Evolutionary conservation across 257 asterid species (phyloP).

Genomic region (Linderniella brevidens): DNA sequence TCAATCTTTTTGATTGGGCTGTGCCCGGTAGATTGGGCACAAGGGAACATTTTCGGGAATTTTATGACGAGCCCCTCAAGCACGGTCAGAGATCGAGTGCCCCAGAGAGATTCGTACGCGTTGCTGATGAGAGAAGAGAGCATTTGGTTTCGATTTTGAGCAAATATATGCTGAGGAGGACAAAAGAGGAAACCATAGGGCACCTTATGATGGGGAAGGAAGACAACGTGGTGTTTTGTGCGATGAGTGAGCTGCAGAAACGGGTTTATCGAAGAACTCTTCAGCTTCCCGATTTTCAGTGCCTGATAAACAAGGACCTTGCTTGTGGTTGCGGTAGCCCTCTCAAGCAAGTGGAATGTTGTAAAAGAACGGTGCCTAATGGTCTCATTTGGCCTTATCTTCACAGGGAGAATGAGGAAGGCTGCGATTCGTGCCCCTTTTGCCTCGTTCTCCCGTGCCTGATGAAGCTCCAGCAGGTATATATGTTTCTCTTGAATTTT

Average conservation of each 20-base stretch:
- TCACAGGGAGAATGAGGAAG: constrained; percentile 72
- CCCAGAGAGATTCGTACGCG: constrained; percentile 48
- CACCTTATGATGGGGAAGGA: constrained; percentile 98
- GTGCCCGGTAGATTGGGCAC: constrained; percentile 81
- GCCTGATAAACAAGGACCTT: constrained; percentile 76
- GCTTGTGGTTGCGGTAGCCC: constrained; percentile 95
- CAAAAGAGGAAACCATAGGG: constrained; percentile 91
- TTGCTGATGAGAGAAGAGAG: constrained; percentile 75
- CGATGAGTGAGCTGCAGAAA: constrained; percentile 84
- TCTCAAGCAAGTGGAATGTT: constrained; percentile 76
- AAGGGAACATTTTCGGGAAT: constrained; percentile 85
- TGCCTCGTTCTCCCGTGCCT: constrained; percentile 96
- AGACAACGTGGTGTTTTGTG: constrained; percentile 86
- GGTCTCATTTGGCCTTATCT: constrained; percentile 89
- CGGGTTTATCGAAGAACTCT: constrained; percentile 65
- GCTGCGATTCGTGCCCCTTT: constrained; percentile 92
- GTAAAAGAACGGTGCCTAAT: constrained; percentile 62
- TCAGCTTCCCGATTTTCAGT: constrained; percentile 75
- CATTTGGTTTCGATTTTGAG: constrained; percentile 57
- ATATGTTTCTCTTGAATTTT: not conserved
- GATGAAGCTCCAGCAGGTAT: constrained; percentile 89
- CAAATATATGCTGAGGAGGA: constrained; percentile 80
- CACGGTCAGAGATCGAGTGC: constrained; percentile 94
- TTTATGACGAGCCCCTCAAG: constrained; percentile 89
- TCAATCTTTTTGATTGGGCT: constrained; percentile 75